These are phyloP conservation scores for Neurospora discreta DNA, from an alignment of 495 filamentous ascomycete genomes.

Conservation along the genomic window DNA sequence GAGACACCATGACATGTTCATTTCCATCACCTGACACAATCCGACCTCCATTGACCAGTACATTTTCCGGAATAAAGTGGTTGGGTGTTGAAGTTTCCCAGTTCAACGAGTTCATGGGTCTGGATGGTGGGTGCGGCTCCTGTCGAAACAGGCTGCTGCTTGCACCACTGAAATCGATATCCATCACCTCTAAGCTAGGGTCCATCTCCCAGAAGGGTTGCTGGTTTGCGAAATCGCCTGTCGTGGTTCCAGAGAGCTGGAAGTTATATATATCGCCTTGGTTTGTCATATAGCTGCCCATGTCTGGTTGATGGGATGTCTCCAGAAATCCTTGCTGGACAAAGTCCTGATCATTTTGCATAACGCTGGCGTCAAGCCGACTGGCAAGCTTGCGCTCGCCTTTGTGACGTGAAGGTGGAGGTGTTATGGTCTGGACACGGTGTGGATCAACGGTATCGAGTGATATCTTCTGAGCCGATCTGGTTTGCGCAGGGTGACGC, in stretches of 20 bases:
- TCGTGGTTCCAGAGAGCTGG: slow-evolving; percentile 56
- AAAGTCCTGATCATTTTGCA: slow-evolving; percentile 43
- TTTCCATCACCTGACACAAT: slow-evolving; percentile 16
- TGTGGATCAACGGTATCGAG: slow-evolving; percentile 26
- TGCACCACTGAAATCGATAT: slow-evolving; percentile 39
- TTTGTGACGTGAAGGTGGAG: slow-evolving; percentile 40
- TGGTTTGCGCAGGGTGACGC: slow-evolving; percentile 13
- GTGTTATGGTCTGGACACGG: slow-evolving; percentile 38
- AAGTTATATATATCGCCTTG: slow-evolving; percentile 50
- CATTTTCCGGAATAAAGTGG: slow-evolving; percentile 28
- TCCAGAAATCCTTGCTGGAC: slow-evolving; percentile 32
- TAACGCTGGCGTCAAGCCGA: slow-evolving; percentile 34
- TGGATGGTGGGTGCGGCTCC: slow-evolving; percentile 20
- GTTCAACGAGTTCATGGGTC: slow-evolving; percentile 33
- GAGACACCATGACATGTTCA: slow-evolving; percentile 27
- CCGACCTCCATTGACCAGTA: slow-evolving; percentile 19
- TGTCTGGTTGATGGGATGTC: slow-evolving; percentile 29
- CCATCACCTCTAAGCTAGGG: slow-evolving; percentile 40
- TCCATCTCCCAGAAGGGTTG: slow-evolving; percentile 69
- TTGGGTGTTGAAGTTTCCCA: slow-evolving; percentile 39
- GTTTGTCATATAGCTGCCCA: slow-evolving; percentile 25
- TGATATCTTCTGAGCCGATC: slow-evolving; percentile 28
- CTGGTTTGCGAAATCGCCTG: slow-evolving; percentile 55
- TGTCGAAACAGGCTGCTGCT: slow-evolving; percentile 25
- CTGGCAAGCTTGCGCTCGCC: slow-evolving; percentile 41